Evolutionary conservation across 352 stramenopile genomes (phyloP), one percentile per base, ranked within the genome.

Genomic region (Pythium monospermum): DNA sequence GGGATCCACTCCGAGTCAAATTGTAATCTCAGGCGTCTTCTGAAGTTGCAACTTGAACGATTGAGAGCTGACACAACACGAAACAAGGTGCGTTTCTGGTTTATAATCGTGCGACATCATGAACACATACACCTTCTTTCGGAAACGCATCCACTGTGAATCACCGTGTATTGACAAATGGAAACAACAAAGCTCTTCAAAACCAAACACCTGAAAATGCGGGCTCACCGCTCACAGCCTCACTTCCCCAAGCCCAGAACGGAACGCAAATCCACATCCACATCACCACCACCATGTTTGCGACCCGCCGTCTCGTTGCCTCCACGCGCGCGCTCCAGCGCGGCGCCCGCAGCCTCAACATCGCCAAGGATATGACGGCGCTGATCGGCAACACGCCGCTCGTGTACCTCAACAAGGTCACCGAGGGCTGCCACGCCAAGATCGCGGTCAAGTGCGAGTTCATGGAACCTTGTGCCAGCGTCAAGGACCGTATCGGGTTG

Each of bases 321-420:
- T 54, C 41, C 50, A 59, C 58, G 40, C 66, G 62, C 55, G 44
- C 62, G 22, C 35, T 67, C 19, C 59, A 76, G 53, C 69, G 58
- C 26, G 62, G 61, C 40, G 55, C 57, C 8, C 70, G 71, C 64
- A 76, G 61, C 46, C 58, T 85, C 47, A 66, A 87, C 58, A 98
- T 98, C 66, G 94, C 91, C 63, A 83, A 96, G 38, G 89, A 96
- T 66, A 90, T 98, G 68, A 95, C 96, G 21, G 89, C 88, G 50
- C 81, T 98, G 43, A 98, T 98, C 66, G 94, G 94, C 32, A 95
- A 95, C 57, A 98, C 94, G 23, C 94, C 94, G 32, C 69, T 98
- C 19, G 88, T 98, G 32, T 96, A 95, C 72, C 68, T 98, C 33
- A 91, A 94, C 65, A 71, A 61, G 48, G 81, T 92, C 43, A 87